Evolutionary conservation across 495 filamentous ascomycete species (phyloP).

Genomic region (Aspergillus biplanus): DNA sequence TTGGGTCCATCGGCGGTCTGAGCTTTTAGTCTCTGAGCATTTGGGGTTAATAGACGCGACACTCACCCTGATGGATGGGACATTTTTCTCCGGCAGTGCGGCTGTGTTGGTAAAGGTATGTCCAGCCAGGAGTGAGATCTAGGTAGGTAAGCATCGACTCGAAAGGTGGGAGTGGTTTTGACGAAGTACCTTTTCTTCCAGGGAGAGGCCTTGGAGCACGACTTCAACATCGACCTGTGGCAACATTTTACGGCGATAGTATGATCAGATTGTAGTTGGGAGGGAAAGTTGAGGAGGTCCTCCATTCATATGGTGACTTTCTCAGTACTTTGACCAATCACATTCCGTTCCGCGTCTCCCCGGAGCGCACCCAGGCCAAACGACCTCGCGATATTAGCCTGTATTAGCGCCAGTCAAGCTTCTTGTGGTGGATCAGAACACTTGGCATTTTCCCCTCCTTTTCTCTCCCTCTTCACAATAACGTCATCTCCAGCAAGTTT

Average conservation of each 20-base stretch:
- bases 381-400: too few relatives aligned
- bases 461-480: neutral
- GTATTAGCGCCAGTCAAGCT: too few relatives aligned
- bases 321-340: neutral
- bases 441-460: neutral
- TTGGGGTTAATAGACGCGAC: neutral
- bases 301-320: neutral
- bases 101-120: slow-evolving; percentile 12
- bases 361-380: too few relatives aligned
- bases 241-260: neutral
- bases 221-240: neutral
- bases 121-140: slow-evolving; percentile 14
- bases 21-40: neutral
- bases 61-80: slow-evolving; percentile 12
- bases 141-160: neutral
- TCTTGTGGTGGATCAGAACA: neutral
- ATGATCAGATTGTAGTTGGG: neutral
- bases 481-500: neutral
- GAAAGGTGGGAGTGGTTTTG: neutral
- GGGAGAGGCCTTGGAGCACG: slow-evolving; percentile 8
- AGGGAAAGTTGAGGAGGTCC: neutral
- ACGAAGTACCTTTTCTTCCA: slow-evolving; percentile 15
- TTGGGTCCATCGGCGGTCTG: slow-evolving; percentile 13
- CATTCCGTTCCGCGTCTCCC: neutral
- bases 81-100: slow-evolving; percentile 7